Conservation (phyloP, 1,139 yeast species). For the Chernovozyma aurita region DNA sequence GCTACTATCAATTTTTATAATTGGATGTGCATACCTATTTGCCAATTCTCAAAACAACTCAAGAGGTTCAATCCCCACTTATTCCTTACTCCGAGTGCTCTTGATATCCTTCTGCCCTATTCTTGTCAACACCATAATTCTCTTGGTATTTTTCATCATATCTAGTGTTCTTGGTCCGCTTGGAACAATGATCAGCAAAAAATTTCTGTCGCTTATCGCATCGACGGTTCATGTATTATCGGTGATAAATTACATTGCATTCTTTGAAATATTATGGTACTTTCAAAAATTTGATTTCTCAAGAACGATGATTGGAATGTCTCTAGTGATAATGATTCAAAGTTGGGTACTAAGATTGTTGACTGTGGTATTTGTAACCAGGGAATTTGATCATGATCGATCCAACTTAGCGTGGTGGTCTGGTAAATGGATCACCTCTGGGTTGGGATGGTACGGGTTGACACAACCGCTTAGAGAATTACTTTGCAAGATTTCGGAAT, state of each 20-base stretch:
- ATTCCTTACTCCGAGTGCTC: conserved; percentile 34
- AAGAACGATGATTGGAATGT: conserved; percentile 45
- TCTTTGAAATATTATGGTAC: conserved; percentile 49
- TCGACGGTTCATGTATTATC: conserved; percentile 40
- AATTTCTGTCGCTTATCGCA: conserved; percentile 44
- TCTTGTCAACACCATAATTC: conserved; percentile 33
- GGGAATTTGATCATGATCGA: conserved; percentile 48
- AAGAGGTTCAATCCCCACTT: conserved; percentile 22
- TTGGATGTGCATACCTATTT: conserved; percentile 40
- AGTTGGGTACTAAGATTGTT: conserved; percentile 38
- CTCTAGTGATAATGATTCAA: conserved; percentile 39
- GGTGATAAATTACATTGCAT: conserved; percentile 35
- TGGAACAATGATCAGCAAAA: conserved; percentile 26
- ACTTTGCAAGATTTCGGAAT: conserved; percentile 49
- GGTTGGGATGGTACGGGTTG: conserved; percentile 45
- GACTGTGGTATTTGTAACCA: conserved; percentile 37
- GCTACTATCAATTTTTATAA: conserved; percentile 20
- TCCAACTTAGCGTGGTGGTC: conserved; percentile 66
- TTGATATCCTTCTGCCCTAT: conserved; percentile 47
- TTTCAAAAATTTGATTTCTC: conserved; percentile 51
- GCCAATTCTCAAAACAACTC: conserved; percentile 42
- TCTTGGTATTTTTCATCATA: conserved; percentile 34
- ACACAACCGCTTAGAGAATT: conserved; percentile 55
- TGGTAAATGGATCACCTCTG: conserved; percentile 57
- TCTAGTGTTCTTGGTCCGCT: conserved; percentile 48